Base-by-base conservation (phyloP, 2,329 filamentous ascomycete species). In the Fusarium dimerum region DNA sequence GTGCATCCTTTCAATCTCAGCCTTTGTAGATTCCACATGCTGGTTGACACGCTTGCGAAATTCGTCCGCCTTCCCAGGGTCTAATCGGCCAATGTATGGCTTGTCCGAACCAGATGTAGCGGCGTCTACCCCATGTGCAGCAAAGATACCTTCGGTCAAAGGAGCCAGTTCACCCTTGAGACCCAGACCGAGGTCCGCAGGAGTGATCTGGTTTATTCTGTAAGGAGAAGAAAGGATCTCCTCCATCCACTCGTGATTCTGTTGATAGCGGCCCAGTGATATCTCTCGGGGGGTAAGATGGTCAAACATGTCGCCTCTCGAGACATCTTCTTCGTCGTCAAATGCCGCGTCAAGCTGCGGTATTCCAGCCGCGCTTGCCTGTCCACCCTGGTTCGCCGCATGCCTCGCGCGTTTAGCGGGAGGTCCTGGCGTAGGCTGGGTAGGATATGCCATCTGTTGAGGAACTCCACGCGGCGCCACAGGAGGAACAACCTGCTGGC, bases 241-340 rank as follows among this genome's bases (percentile, higher is more conserved):
- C 67, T 97, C 94, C 90, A 99, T 96, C 94, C 93, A 97, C 70
- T 96, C 91, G 66, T 99, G 93, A 65, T 99, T 95, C 68, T 97
- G 92, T 68, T 88, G 88, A 71, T 97, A 99, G 50, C 94, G 84
- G 58, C 86, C 84, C 54, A 90, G 78, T 62, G 92, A 96, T 55
- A 99, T 88, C 58, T 99, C 94, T 41, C 92, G 84, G 3, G 92
- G 92, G 1, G 91, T 93, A 56, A 97, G 78, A 57, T 91, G 84
- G 68, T 99, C 94, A 65, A 99, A 90, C 68, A 92, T 81, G 70
- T 99, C 94, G 29, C 92, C 92, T 17, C 89, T 81, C 7, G 88
- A 89, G 3, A 88, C 89, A 66, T 97, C 93, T 70, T 97, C 92
- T 46, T 96, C 91, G 51, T 97, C 92, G 48, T 97, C 92, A 47